Conservation (phyloP, 331 rosid species). For the Malus hybrid region DNA sequence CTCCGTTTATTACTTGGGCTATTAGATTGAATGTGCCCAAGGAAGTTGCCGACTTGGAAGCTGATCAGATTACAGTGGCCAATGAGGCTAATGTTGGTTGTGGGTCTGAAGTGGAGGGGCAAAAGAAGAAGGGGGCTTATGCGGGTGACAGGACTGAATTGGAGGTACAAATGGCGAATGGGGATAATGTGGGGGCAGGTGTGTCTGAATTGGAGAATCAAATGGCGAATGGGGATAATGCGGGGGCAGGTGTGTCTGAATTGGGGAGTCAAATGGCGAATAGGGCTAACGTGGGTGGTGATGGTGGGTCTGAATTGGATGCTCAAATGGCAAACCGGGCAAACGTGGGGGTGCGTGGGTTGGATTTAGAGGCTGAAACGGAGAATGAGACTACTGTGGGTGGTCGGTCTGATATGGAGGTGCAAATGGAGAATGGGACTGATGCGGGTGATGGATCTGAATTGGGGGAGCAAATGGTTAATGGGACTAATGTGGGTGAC, state of each 20-base stretch:
- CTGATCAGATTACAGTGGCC: background rate
- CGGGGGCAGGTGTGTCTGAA: background rate
- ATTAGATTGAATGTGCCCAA: conserved; percentile 6
- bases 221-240: background rate
- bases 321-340: background rate
- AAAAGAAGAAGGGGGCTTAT: background rate
- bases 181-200: background rate
- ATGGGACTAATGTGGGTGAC: background rate
- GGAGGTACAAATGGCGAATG: background rate
- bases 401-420: background rate
- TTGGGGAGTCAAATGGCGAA: background rate
- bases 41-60: background rate
- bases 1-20: conserved; percentile 32
- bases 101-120: background rate
- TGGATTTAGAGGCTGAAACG: background rate
- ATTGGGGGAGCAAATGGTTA: background rate
- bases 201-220: background rate
- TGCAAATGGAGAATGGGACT: background rate
- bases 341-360: background rate
- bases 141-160: background rate
- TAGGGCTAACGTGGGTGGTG: background rate
- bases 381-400: background rate
- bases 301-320: background rate
- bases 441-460: background rate
- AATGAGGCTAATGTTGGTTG: background rate